Base-by-base conservation (phyloP, 768 basidiomycete genomes). In the Tricholoma sp. region DNA sequence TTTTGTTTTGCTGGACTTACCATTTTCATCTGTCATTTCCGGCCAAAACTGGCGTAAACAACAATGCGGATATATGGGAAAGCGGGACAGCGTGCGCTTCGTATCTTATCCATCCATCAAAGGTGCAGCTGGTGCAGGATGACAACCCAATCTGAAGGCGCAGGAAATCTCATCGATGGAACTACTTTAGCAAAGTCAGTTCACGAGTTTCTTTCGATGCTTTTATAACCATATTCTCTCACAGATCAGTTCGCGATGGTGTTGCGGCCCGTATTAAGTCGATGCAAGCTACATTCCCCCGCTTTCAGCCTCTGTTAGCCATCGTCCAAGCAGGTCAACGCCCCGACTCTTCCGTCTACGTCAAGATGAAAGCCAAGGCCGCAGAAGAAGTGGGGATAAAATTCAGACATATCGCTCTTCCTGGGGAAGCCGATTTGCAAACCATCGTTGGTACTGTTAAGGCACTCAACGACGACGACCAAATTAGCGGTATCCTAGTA, bases 331-430 rank as follows among this genome's bases (percentile, higher is more conserved):
- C 93, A 51, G 97, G 97, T 53, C 84, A 86, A 31, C 88, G 92
- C 57, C 86, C 93, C 18, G 96, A 98, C 70, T 98, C 95, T 5
- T 76, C 79, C 17, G 86, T 88, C 41, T 99, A 99, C 73, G 87
- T 99, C 62, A 92, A 93, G 66, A 98, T 98, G 96, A 99, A 99
- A 75, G 79, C 83, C 42, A 98, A 95, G 72, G 97, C 97, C 10
- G 91, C 94, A 10, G 85, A 93, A 64, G 93, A 98, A 74, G 88
- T 91, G 61, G 95, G 97, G 57, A 91, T 98, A 74, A 82, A 79
- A 57, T 88, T 90, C 71, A 83, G 85, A 53, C 93, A 98, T 68
- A 75, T 98, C 68, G 75, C 76, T 51, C 70, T 94, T 15, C 79
- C 87, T n/a, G 83, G 78, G 42, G 82, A 84, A 48, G 77, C 83